Conservation (phyloP, 192 early-diverging fungal species). For the Linnemannia exigua region DNA sequence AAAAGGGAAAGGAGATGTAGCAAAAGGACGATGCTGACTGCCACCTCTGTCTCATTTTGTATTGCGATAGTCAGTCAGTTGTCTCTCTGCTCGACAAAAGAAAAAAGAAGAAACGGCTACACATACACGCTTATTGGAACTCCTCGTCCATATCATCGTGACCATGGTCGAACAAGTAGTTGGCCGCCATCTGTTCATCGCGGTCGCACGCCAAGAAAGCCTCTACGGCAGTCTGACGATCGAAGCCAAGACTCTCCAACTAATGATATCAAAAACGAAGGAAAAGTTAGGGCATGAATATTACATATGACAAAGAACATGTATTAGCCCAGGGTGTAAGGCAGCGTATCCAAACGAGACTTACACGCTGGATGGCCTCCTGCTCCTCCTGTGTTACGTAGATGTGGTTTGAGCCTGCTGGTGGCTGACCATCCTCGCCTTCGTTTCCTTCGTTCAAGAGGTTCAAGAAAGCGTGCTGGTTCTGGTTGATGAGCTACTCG, state of each 20-base stretch:
- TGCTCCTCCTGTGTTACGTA: constrained; percentile 91
- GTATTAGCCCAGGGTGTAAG: constrained; percentile 7
- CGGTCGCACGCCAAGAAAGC: constrained; percentile 98
- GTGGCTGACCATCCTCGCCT: constrained; percentile 65
- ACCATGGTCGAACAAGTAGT: constrained; percentile 92
- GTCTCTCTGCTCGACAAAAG: not conserved
- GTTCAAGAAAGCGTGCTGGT: constrained; percentile 86
- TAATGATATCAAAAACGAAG: constrained; percentile 43
- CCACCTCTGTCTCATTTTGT: not conserved
- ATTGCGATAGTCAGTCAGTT: too few species aligned
- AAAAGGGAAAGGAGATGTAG: not conserved
- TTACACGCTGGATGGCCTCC: constrained; percentile 88
- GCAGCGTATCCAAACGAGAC: constrained; percentile 9
- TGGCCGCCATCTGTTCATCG: constrained; percentile 97
- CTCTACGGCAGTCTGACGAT: constrained; percentile 84
- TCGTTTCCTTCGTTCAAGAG: constrained; percentile 77
- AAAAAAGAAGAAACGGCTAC: not conserved
- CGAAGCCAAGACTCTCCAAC: constrained; percentile 91
- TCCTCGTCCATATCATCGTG: constrained; percentile 65
- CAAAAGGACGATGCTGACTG: not conserved
- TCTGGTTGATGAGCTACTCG: constrained; percentile 71
- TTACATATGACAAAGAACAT: too few species aligned
- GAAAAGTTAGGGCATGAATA: not conserved
- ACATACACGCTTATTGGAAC: constrained; percentile 13
- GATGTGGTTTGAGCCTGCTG: constrained; percentile 73